A percentile compares a stretch with the other conserved stretches of the same genome.
phyloP scores from a whole-genome alignment of 2,329 filamentous ascomycete species.

The Aureobasidium sp. region DNA sequence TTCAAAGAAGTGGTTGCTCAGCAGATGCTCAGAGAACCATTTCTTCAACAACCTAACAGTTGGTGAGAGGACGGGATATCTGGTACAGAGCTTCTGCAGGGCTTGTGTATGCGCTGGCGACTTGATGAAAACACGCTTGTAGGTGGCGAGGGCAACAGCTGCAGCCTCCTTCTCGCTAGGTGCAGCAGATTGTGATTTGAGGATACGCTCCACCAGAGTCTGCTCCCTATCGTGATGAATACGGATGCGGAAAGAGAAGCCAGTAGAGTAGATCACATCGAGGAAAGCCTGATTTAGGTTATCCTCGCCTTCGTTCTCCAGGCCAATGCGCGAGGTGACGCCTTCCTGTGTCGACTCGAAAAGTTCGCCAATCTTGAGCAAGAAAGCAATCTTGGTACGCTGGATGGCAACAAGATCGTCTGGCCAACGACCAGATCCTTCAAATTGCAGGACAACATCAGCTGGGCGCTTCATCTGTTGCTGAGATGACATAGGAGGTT shows the following conservation, averaged over 20 bases:
- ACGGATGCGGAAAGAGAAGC: constrained; percentile 71
- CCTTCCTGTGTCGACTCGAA: constrained; percentile 55
- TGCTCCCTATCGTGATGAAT: constrained; percentile 87
- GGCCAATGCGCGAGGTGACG: constrained; percentile 62
- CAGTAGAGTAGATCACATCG: constrained; percentile 66
- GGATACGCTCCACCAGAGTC: constrained; percentile 65
- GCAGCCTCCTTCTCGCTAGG: constrained; percentile 59
- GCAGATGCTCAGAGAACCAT: constrained; percentile 81
- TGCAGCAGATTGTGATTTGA: constrained; percentile 64
- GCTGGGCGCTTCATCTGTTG: constrained; percentile 49
- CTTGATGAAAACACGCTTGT: constrained; percentile 64
- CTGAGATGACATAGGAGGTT: constrained; percentile 42
- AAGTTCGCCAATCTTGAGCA: constrained; percentile 63
- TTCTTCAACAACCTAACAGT: constrained; percentile 78
- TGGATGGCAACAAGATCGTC: constrained; percentile 88
- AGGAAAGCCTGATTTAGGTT: constrained; percentile 73
- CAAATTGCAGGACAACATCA: constrained; percentile 80
- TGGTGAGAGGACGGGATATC: constrained; percentile 69
- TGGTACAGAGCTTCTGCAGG: constrained; percentile 69
- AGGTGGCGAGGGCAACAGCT: constrained; percentile 58
- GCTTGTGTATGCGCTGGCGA: constrained; percentile 74
- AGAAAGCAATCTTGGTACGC: constrained; percentile 84
- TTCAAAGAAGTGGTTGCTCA: constrained; percentile 65
- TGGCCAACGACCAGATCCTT: constrained; percentile 88
- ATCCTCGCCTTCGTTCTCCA: constrained; percentile 65